A percentile compares a stretch with the other conserved stretches of the same genome.
Conservation (phyloP, 2,329 filamentous ascomycete genomes). For the Talaromyces marneffei region DNA sequence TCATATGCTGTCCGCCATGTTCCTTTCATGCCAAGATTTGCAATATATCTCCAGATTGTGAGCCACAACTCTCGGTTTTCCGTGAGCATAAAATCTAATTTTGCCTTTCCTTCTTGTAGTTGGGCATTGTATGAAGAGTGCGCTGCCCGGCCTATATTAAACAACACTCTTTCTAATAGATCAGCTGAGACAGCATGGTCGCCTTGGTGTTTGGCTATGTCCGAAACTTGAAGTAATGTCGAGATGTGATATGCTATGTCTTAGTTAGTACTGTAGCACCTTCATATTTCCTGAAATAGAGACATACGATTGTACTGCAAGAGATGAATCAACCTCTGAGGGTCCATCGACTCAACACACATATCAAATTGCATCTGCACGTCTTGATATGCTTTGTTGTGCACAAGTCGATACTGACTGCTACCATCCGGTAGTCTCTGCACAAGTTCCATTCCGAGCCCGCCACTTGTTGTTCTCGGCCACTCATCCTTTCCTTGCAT, state of each 20-base stretch:
- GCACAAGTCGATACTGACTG: slow-evolving; percentile 70
- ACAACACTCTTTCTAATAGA: slow-evolving; percentile 82
- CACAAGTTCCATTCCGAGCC: slow-evolving; percentile 72
- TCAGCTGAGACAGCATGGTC: slow-evolving; percentile 83
- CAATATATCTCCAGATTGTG: slow-evolving; percentile 81
- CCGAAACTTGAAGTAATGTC: slow-evolving; percentile 86
- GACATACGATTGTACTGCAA: slow-evolving; percentile 56
- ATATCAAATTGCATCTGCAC: slow-evolving; percentile 71
- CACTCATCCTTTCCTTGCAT: slow-evolving; percentile 82
- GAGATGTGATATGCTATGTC: slow-evolving; percentile 75
- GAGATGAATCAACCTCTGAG: slow-evolving; percentile 71
- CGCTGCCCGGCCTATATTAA: slow-evolving; percentile 84
- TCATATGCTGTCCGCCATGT: slow-evolving; percentile 90
- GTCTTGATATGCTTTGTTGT: slow-evolving; percentile 66
- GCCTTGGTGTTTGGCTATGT: slow-evolving; percentile 84
- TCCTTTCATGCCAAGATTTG: slow-evolving; percentile 79
- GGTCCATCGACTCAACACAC: slow-evolving; percentile 77
- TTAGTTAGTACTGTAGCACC: slow-evolving; percentile 4
- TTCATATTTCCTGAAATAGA: not conserved
- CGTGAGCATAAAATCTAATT: slow-evolving; percentile 71
- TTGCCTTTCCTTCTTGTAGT: slow-evolving; percentile 69
- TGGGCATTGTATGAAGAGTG: slow-evolving; percentile 74
- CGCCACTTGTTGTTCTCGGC: slow-evolving; percentile 72
- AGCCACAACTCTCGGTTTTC: slow-evolving; percentile 94
- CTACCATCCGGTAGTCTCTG: slow-evolving; percentile 53